Conservation (phyloP, 2,329 filamentous ascomycete species). For the Kalmusia sp. region DNA sequence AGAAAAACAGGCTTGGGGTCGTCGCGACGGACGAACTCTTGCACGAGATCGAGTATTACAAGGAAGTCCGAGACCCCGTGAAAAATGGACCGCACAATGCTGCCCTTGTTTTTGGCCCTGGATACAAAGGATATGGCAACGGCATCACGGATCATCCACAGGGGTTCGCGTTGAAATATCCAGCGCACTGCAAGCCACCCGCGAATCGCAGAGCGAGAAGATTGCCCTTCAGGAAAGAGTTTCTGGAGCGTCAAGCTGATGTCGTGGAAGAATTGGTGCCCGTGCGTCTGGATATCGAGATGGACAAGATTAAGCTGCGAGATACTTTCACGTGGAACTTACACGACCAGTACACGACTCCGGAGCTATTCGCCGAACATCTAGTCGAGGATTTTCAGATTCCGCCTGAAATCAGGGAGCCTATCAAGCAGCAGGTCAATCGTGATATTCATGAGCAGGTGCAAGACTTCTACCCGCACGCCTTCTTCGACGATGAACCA, state of each 20-base stretch:
- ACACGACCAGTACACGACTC: conserved; percentile 82
- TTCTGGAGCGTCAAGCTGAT: conserved; percentile 84
- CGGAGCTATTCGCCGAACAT: conserved; percentile 85
- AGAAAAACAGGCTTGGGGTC: conserved; percentile 58
- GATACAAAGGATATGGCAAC: conserved; percentile 91
- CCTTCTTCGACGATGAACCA: conserved; percentile 87
- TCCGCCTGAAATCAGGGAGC: conserved; percentile 68
- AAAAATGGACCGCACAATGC: conserved; percentile 48
- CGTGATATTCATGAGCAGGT: conserved; percentile 87
- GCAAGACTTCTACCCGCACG: conserved; percentile 90
- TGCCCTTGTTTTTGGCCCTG: conserved; percentile 68
- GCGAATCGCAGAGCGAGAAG: conserved; percentile 78
- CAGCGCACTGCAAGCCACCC: conserved; percentile 74
- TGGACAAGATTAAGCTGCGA: conserved; percentile 92
- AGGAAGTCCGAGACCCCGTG: conserved; percentile 54
- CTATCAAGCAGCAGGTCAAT: conserved; percentile 70
- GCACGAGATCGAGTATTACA: conserved; percentile 35
- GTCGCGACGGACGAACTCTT: conserved; percentile 69
- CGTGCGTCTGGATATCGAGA: conserved; percentile 89
- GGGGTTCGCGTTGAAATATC: conserved; percentile 73
- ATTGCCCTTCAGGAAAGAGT: conserved; percentile 80
- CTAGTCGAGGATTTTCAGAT: conserved; percentile 86
- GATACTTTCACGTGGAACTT: conserved; percentile 99
- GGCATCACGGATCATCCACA: conserved; percentile 75
- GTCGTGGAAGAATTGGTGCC: conserved; percentile 91